phyloP scores from a whole-genome alignment of 2,329 filamentous ascomycete genomes.

The Bertia moriformis region DNA sequence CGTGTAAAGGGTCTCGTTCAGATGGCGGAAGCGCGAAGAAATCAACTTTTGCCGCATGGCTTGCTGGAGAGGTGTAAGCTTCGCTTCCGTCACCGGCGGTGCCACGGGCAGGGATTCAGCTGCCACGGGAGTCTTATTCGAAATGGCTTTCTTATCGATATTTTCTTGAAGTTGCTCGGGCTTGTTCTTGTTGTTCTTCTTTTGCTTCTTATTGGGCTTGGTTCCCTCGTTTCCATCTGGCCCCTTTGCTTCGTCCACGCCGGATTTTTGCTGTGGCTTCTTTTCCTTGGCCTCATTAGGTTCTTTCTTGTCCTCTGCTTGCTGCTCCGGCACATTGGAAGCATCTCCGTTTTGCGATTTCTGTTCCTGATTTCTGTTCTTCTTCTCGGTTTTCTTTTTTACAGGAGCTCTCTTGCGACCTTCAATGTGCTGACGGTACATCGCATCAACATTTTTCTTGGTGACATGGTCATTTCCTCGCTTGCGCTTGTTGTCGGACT shows the following conservation, averaged over 20 bases:
- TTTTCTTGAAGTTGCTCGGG: neutral
- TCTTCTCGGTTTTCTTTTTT: neutral
- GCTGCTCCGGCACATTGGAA: neutral
- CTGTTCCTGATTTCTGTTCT: neutral
- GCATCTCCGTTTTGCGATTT: neutral
- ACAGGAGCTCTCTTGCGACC: neutral
- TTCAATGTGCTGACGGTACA: neutral
- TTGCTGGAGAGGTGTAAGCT: constrained; percentile 81
- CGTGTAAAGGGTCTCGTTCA: constrained; percentile 94
- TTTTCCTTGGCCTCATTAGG: neutral
- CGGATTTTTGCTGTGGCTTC: neutral
- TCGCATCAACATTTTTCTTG: neutral
- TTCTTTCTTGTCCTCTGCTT: neutral
- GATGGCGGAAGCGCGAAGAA: constrained; percentile 87
- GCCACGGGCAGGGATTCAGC: neutral
- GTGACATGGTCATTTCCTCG: constrained; percentile 1
- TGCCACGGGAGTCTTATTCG: too few relatives aligned
- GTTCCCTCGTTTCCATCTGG: neutral
- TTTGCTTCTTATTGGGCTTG: neutral
- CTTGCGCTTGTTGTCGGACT: constrained; percentile 1
- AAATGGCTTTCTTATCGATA: neutral
- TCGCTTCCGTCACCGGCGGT: constrained; percentile 24
- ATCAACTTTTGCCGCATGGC: constrained; percentile 91
- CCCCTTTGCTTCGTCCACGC: neutral
- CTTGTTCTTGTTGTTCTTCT: neutral